Percentiles rank a stretch among this genome's conserved stretches.
Conservation (phyloP, 345 rosid species). For the Pelargonium nanum region DNA sequence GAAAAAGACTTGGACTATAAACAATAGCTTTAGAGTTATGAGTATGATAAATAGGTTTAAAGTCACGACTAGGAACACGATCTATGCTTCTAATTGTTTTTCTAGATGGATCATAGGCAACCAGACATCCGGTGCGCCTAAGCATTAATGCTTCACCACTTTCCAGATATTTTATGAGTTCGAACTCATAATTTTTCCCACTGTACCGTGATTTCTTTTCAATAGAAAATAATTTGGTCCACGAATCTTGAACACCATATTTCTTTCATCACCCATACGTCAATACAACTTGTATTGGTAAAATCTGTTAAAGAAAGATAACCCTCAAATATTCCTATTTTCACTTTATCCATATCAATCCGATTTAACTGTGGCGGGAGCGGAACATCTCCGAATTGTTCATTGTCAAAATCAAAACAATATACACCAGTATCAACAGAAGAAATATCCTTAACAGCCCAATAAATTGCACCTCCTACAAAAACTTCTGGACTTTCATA, state of each 20-base stretch:
- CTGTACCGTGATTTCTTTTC: not conserved
- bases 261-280: conserved; percentile 2
- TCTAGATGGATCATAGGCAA: not conserved
- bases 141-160: not conserved
- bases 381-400: not conserved
- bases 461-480: too few relatives aligned
- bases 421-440: too few relatives aligned
- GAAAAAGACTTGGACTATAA: not conserved
- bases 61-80: too few relatives aligned
- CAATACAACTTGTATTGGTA: not conserved
- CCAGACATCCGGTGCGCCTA: not conserved
- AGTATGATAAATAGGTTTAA: too few relatives aligned
- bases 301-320: not conserved
- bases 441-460: not conserved
- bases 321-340: not conserved
- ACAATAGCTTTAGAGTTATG: not conserved
- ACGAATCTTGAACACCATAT: conserved; percentile 1
- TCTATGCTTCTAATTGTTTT: not conserved
- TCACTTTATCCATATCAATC: too few relatives aligned
- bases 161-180: not conserved
- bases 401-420: not conserved
- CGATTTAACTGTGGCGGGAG: not conserved
- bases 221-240: not conserved
- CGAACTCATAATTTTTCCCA: too few relatives aligned
- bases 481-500: too few relatives aligned